A percentile compares a stretch with the other conserved stretches of the same genome.
Conservation (phyloP, 176 grass and related monocot genomes). For the Areca catechu region DNA sequence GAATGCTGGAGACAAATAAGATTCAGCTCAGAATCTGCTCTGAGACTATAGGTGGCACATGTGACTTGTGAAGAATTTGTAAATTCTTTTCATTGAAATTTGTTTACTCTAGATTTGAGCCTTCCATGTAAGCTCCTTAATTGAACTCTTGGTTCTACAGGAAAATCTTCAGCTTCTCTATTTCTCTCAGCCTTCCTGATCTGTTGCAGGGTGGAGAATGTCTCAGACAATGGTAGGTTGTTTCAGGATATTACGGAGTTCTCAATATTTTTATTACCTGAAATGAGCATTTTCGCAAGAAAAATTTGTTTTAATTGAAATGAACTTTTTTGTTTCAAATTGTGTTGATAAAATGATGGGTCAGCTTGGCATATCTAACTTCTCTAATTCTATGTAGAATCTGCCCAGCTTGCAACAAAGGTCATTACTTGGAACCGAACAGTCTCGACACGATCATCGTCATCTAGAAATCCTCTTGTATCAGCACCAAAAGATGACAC, state of each 20-base stretch:
- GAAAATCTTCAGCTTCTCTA: constrained; percentile 21
- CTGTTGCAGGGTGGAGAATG: constrained; percentile 30
- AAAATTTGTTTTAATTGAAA: too few relatives aligned
- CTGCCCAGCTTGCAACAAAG: constrained; percentile 26
- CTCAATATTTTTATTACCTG: too few relatives aligned
- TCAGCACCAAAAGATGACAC: constrained; percentile 24
- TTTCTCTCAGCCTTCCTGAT: constrained; percentile 24
- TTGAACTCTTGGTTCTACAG: constrained; percentile 17
- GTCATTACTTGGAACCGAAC: constrained; percentile 53
- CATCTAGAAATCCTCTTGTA: constrained; percentile 39
- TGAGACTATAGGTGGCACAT: constrained; percentile 32
- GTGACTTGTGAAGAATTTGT: too few relatives aligned
- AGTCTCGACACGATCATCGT: constrained; percentile 38
- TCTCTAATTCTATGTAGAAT: constrained; percentile 32
- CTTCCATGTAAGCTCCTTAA: not conserved
- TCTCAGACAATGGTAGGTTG: constrained; percentile 29
- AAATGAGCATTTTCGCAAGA: too few relatives aligned
- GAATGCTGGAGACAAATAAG: constrained; percentile 62
- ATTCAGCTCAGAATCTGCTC: constrained; percentile 32
- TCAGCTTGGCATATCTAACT: too few relatives aligned
- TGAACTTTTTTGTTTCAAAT: too few relatives aligned
- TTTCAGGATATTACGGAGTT: too few relatives aligned
- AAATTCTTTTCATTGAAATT: not conserved
- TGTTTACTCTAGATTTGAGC: constrained; percentile 5
- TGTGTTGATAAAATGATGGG: too few relatives aligned